These are phyloP conservation scores for Fusarium citri DNA, from an alignment of 2,329 filamentous ascomycete species.

Conservation along the genomic window DNA sequence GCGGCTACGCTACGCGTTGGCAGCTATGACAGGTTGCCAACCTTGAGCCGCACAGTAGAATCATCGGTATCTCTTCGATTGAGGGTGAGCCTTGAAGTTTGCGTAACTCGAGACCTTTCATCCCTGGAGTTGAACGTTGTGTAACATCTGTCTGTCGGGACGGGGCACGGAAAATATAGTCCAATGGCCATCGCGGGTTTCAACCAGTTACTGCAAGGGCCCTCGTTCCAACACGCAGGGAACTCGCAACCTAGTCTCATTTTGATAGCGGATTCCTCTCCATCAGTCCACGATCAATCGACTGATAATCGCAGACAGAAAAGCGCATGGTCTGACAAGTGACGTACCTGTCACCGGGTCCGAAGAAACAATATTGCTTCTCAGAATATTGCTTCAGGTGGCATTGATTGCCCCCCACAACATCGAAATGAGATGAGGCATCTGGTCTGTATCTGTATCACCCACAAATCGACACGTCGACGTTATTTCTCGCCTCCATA, in stretches of 20 bases:
- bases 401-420: not conserved
- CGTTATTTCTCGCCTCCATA: not conserved
- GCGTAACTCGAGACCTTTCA: not conserved
- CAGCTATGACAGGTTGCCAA: not conserved
- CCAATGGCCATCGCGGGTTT: slow-evolving; percentile 22
- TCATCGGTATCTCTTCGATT: not conserved
- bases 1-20: not conserved
- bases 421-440: not conserved
- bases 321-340: not conserved
- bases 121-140: slow-evolving; percentile 9
- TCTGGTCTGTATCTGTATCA: not conserved
- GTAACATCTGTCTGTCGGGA: slow-evolving; percentile 21
- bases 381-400: not conserved
- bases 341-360: not conserved
- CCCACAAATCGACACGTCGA: not conserved
- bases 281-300: not conserved
- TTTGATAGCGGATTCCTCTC: slow-evolving; percentile 13
- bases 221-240: not conserved
- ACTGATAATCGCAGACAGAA: not conserved
- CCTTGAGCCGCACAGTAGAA: not conserved
- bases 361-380: not conserved
- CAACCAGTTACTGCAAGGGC: slow-evolving; percentile 16
- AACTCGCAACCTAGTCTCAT: slow-evolving; percentile 21
- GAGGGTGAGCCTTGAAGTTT: not conserved
- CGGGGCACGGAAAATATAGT: slow-evolving; percentile 29